A percentile compares a stretch with the other conserved stretches of the same genome.
These are phyloP conservation scores for Penicillium malachiteum DNA, from an alignment of 495 filamentous ascomycete genomes.

Conservation along the genomic window DNA sequence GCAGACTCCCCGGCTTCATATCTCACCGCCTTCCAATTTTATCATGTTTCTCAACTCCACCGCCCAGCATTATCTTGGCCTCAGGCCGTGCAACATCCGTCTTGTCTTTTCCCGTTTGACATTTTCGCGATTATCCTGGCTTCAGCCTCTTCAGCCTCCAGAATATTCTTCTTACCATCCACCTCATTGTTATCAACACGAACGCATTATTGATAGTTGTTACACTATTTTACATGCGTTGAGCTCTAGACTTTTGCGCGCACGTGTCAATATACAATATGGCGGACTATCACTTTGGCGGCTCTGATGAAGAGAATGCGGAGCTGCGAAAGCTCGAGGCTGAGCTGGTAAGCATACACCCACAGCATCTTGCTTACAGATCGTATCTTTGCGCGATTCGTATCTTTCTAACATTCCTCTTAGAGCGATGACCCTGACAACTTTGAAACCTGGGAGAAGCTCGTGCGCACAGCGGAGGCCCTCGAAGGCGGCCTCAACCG, in stretches of 20 bases:
- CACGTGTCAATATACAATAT: neutral
- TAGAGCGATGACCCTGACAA: slow-evolving; percentile 78
- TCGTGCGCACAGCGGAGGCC: slow-evolving; percentile 75
- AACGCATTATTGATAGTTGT: slow-evolving; percentile 6
- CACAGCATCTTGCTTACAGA: neutral
- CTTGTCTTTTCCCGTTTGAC: slow-evolving; percentile 13
- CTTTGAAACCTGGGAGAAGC: slow-evolving; percentile 93
- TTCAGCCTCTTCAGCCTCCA: slow-evolving; percentile 9
- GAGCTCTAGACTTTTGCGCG: neutral
- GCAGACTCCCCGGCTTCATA: neutral
- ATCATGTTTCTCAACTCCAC: neutral
- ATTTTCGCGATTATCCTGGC: slow-evolving; percentile 10
- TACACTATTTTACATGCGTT: neutral
- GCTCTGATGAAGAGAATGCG: slow-evolving; percentile 80
- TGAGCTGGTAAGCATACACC: slow-evolving; percentile 61
- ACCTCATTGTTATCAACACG: slow-evolving; percentile 16
- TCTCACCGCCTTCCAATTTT: slow-evolving; percentile 7
- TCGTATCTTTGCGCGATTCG: neutral
- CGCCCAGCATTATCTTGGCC: no score
- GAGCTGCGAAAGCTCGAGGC: slow-evolving; percentile 76
- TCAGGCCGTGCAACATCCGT: slow-evolving; percentile 1
- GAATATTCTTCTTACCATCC: neutral
- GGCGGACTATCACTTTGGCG: slow-evolving; percentile 65
- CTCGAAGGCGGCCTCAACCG: slow-evolving; percentile 93
- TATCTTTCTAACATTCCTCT: slow-evolving; percentile 1